A percentile compares a stretch with the other conserved stretches of the same genome.
Conservation (phyloP, 352 stramenopile genomes). For the Phytopythium kandeliae region DNA sequence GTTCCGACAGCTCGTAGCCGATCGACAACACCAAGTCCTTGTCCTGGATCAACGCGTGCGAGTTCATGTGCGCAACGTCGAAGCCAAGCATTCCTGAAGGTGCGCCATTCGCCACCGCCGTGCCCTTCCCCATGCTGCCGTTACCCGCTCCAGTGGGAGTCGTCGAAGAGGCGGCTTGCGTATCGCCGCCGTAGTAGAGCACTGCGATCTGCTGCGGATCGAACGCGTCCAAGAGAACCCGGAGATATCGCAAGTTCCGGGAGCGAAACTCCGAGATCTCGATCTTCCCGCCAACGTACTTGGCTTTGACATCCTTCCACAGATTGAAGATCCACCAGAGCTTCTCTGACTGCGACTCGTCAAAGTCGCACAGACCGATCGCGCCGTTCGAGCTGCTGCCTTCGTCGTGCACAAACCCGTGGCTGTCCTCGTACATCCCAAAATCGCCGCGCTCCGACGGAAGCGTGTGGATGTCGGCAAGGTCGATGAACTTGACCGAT, state of each 20-base stretch:
- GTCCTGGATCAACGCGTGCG: conserved; percentile 69
- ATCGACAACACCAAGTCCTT: conserved; percentile 60
- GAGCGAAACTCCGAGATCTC: conserved; percentile 60
- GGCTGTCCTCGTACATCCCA: conserved; percentile 16
- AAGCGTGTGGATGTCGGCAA: conserved; percentile 49
- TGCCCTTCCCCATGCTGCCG: conserved; percentile 14
- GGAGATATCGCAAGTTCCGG: conserved; percentile 63
- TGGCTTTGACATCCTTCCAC: conserved; percentile 54
- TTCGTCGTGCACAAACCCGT: conserved; percentile 35
- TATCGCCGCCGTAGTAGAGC: conserved; percentile 35
- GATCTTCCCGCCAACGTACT: conserved; percentile 69
- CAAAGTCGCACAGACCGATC: conserved; percentile 71
- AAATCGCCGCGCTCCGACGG: conserved; percentile 17
- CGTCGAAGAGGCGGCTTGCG: conserved; percentile 12
- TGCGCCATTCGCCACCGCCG: background rate
- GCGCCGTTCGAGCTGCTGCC: conserved; percentile 42
- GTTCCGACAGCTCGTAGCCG: conserved; percentile 35
- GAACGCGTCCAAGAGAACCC: conserved; percentile 67
- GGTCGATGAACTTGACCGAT: conserved; percentile 48
- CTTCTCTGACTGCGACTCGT: conserved; percentile 75
- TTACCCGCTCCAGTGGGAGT: conserved; percentile 3
- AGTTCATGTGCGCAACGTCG: conserved; percentile 73
- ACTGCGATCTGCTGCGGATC: conserved; percentile 78
- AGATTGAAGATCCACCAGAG: conserved; percentile 83
- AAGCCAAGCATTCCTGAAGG: conserved; percentile 60